Conservation (phyloP, 257 asterid genomes). For the Vinca minor region DNA sequence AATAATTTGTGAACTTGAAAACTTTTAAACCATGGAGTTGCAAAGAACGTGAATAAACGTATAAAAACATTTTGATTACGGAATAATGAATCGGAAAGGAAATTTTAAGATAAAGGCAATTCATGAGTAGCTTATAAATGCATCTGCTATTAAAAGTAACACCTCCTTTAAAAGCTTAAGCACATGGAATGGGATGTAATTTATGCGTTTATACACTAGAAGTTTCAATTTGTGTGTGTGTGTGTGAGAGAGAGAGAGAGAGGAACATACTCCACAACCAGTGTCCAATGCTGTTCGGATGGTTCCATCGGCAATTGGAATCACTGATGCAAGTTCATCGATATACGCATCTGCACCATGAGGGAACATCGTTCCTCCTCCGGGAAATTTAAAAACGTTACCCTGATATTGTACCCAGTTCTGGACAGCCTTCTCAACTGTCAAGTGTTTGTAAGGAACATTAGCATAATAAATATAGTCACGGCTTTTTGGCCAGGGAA, state of each 20-base stretch:
- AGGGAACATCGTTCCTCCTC: constrained; percentile 98
- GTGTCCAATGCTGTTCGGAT: constrained; percentile 87
- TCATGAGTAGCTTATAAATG: background rate
- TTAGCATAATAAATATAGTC: constrained; percentile 80
- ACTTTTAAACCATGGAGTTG: background rate
- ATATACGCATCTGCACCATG: constrained; percentile 88
- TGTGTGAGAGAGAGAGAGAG: background rate
- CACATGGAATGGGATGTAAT: background rate
- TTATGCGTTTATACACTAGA: background rate
- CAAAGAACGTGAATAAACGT: background rate
- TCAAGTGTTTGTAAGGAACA: constrained; percentile 75
- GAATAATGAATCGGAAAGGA: background rate
- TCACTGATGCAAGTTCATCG: constrained; percentile 63
- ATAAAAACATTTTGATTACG: too few species aligned
- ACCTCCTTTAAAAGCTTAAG: background rate
- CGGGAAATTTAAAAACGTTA: constrained; percentile 78
- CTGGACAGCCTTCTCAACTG: constrained; percentile 84
- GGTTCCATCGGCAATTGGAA: constrained; percentile 63
- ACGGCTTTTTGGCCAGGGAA: constrained; percentile 96
- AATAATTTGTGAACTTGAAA: background rate
- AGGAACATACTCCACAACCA: constrained; percentile 78
- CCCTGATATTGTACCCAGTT: constrained; percentile 85
- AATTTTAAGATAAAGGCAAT: background rate
- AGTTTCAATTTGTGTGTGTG: background rate
- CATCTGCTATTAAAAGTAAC: background rate